A percentile compares a stretch with the other conserved stretches of the same genome.
Evolutionary conservation across 148 eudicot species (phyloP).

Genomic region (Rhododendron griersonianum): DNA sequence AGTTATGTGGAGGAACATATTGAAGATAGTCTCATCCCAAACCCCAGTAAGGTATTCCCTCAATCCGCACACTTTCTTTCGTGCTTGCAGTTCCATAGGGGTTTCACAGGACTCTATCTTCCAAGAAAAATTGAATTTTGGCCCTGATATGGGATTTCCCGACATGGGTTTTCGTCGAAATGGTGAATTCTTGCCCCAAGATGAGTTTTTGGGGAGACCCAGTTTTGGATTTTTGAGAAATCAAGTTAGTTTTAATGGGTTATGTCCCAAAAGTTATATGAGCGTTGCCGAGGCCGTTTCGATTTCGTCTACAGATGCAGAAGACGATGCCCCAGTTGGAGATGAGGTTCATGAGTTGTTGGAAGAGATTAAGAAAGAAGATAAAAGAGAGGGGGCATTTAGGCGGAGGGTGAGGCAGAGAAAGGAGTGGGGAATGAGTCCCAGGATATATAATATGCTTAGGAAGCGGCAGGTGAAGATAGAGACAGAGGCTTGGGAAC

Average conservation of each 20-base stretch:
- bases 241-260: conserved; percentile 22
- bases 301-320: conserved; percentile 34
- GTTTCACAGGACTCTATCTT: conserved; percentile 26
- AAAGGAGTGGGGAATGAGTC: conserved; percentile 34
- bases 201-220: conserved; percentile 28
- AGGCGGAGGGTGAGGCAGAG: conserved; percentile 10
- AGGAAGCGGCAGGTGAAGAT: conserved; percentile 72
- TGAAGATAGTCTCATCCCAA: conserved; percentile 35
- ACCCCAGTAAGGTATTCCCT: conserved; percentile 20
- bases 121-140: conserved; percentile 23
- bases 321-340: conserved; percentile 42
- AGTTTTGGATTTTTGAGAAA: conserved; percentile 21
- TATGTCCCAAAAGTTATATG: conserved; percentile 50
- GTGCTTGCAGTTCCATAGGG: conserved; percentile 42
- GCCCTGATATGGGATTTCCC: conserved; percentile 22
- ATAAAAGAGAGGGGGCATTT: conserved; percentile 19
- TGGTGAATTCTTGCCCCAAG: conserved; percentile 23
- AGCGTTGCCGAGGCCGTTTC: conserved; percentile 67
- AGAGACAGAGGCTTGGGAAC: conserved; percentile 91
- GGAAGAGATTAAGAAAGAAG: conserved; percentile 57
- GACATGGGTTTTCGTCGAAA: conserved; percentile 39
- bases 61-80: conserved; percentile 17
- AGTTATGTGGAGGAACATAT: conserved; percentile 64
- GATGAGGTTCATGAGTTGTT: conserved; percentile 65
- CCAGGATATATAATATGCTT: conserved; percentile 43